Percentiles rank a stretch among this genome's conserved stretches.
These are phyloP conservation scores for Lactarius sp. DNA, from an alignment of 768 basidiomycete genomes.

Conservation along the genomic window DNA sequence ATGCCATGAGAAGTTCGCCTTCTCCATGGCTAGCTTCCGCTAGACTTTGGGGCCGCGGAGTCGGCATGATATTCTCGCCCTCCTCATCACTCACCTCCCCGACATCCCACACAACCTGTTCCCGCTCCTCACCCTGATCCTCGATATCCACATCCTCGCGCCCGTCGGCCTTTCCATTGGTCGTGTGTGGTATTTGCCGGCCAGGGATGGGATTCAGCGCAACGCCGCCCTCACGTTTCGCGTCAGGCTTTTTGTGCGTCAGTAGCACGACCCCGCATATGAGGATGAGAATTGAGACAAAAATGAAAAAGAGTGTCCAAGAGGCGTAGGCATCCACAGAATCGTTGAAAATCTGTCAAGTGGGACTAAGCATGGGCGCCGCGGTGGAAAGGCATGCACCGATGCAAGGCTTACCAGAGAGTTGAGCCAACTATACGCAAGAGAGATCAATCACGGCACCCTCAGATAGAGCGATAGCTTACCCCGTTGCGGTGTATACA, in stretches of 20 bases:
- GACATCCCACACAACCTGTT: conserved; percentile 59
- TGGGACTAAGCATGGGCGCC: neutral
- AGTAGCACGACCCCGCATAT: conserved; percentile 90
- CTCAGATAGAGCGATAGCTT: conserved; percentile 25
- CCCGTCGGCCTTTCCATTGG: conserved; percentile 36
- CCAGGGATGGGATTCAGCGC: conserved; percentile 31
- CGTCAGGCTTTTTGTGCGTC: conserved; percentile 86
- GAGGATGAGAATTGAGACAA: conserved; percentile 78
- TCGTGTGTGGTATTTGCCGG: conserved; percentile 28
- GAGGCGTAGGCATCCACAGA: conserved; percentile 80
- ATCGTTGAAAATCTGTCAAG: conserved; percentile 65
- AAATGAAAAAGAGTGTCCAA: conserved; percentile 87
- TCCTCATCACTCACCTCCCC: conserved; percentile 72
- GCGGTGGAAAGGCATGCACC: neutral
- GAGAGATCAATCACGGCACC: neutral
- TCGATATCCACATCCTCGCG: conserved; percentile 33
- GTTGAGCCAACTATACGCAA: conserved; percentile 48
- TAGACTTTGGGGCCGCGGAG: conserved; percentile 34
- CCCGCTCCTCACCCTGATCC: conserved; percentile 38
- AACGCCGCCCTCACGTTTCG: conserved; percentile 28
- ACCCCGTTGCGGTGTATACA: conserved; percentile 83
- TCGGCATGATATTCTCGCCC: conserved; percentile 37
- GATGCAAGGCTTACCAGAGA: conserved; percentile 38
- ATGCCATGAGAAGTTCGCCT: conserved; percentile 40
- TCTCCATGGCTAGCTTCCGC: conserved; percentile 27